A percentile compares a stretch with the other conserved stretches of the same genome.
Evolutionary conservation across 306 rosid species (phyloP).

Genomic region (Citrullus amarus): DNA sequence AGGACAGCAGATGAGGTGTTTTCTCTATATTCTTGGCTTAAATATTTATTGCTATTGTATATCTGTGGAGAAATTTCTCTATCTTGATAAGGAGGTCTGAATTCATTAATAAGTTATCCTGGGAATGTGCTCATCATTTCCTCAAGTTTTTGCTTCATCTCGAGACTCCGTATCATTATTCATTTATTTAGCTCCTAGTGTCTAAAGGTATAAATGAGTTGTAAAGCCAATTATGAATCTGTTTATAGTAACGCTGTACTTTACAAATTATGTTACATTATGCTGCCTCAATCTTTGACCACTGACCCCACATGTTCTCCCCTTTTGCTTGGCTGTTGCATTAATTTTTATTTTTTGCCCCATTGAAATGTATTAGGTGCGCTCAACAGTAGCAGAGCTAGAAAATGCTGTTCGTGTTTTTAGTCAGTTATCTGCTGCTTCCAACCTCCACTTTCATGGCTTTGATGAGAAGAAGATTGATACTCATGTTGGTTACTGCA

Average conservation of each 20-base stretch:
- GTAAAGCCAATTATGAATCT: neutral
- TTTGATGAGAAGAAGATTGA: conserved; percentile 99
- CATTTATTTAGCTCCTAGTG: neutral
- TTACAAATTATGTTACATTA: neutral
- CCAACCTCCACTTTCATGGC: conserved; percentile 94
- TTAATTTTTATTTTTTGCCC: neutral
- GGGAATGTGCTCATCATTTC: neutral
- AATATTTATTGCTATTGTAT: neutral
- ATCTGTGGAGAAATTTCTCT: neutral
- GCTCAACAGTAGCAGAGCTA: conserved; percentile 75
- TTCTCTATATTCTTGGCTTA: conserved; percentile 7
- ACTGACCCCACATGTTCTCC: neutral
- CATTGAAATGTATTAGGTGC: conserved; percentile 43
- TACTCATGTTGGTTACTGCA: conserved; percentile 95
- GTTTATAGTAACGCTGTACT: neutral
- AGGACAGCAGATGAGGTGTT: conserved; percentile 92
- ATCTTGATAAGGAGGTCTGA: neutral
- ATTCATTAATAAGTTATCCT: neutral
- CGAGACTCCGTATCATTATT: neutral
- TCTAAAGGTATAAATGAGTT: neutral
- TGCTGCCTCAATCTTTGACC: neutral
- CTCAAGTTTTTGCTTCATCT: neutral
- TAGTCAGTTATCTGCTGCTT: conserved; percentile 97
- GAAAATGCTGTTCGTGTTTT: conserved; percentile 97
- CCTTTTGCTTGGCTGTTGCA: neutral